Base-by-base conservation (phyloP, 2,329 filamentous ascomycete genomes). In the Colletotrichum somersetense region DNA sequence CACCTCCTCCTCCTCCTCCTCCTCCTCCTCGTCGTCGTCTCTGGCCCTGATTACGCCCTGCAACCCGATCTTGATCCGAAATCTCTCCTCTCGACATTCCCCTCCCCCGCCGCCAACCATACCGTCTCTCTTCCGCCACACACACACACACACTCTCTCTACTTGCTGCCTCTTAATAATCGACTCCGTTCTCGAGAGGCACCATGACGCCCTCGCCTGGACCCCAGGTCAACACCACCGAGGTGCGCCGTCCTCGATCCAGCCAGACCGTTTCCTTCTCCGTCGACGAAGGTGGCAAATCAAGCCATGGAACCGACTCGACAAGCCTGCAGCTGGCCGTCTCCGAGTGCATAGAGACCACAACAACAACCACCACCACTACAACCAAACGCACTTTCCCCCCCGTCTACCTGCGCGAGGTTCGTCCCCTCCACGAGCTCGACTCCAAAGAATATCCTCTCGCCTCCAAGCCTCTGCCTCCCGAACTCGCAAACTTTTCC, bases 371-470 rank as follows among this genome's bases (percentile, higher is more conserved):
- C 1, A 98, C 96, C 0, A 98, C 95, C 0, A 98, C 95, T 0
- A 97, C 94, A 0, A 97, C 95, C 1, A 93, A 94, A 75, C 91
- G 81, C 87, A 94, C 82, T 82, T 97, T 96, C 75, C 95, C 96
- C 58, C 94, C 94, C n/a, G 86, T 98, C 70, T 86, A 93, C 67
- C 90, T 97, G 75, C 91, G 90, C 75, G 89, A 93, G 71, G 92
- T 94, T 33, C 89, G 89, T 65, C 89, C 91, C 63, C 87, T 95
- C 44, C 85, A 89, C 71, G 88, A 91, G 66, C 89, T 97, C 70
- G 95, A 98, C 81, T 87, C 92, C 18, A 97, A 97, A 80, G 91
- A 96, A 77, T 99, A 97, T 80, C 96, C 96, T 50, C 86, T 99
- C 40, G 96, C 96, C 48, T 88, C 89, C 74, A 91, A 93, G 62